phyloP scores from a whole-genome alignment of 1,284 basidiomycete species.

The Wallemia ichthyophaga region DNA sequence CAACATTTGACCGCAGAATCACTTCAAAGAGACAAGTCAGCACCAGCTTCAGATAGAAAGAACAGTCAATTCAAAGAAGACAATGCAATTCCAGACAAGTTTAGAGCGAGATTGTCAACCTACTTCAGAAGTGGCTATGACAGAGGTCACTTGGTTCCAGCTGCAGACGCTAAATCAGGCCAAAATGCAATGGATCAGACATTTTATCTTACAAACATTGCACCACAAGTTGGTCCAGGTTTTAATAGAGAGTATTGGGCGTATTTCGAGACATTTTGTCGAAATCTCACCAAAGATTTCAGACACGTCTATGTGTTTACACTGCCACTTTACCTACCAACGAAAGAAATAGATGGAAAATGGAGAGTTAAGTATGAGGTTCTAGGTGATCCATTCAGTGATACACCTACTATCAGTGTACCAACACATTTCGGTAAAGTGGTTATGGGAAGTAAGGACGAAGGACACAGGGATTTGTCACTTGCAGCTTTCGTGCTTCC shows the following conservation, averaged over 20 bases:
- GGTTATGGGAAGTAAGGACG: conserved; percentile 39
- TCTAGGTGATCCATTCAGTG: conserved; percentile 38
- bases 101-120: conserved; percentile 3
- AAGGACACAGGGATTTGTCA: conserved; percentile 43
- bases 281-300: conserved; percentile 54
- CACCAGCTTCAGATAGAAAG: neutral
- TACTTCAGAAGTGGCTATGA: conserved; percentile 85
- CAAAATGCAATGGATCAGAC: conserved; percentile 91
- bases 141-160: conserved; percentile 82
- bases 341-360: conserved; percentile 52
- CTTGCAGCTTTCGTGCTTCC: conserved; percentile 83
- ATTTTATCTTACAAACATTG: conserved; percentile 79
- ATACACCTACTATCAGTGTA: conserved; percentile 47
- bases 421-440: conserved; percentile 98
- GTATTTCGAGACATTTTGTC: conserved; percentile 82
- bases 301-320: conserved; percentile 93
- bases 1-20: neutral
- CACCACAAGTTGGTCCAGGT: conserved; percentile 86
- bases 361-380: conserved; percentile 79
- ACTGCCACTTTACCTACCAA: conserved; percentile 82
- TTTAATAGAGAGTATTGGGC: conserved; percentile 99
- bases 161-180: conserved; percentile 63
- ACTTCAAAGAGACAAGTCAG: neutral
- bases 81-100: neutral
- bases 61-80: neutral